Base-by-base conservation (phyloP, 805 yeast species). In the Ogataea trehaloabstinens region DNA sequence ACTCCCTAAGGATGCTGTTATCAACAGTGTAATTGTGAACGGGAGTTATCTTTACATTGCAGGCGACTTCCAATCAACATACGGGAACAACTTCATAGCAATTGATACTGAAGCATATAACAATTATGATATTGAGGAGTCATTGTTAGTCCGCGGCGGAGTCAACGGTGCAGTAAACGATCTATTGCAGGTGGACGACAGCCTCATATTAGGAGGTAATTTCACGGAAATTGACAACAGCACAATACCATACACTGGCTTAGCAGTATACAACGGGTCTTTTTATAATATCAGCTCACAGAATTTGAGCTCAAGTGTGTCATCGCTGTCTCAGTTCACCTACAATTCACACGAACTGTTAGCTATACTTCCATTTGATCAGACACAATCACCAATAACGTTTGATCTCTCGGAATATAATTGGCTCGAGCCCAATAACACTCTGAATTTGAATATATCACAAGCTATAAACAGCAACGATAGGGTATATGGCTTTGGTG, bases 131-230 rank as follows among this genome's bases (percentile, higher is more conserved):
- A 25, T 44, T 6, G 25, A 38, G 2, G 41, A 37, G 4, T 37
- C 35, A 18, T 28, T 37, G 6, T 29, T 37, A 11, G 37, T 60
- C 2, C 54, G 58, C 18, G 73, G 72, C 24, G 70, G 78, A 2
- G 40, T 74, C 12, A 55, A 65, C 44, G 71, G 74, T 2, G 45
- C 48, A 1, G 68, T 79, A 2, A 40, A 54, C 7, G 54, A 61
- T 11, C 35, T 74, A 15, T 34, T 52, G 5, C 22, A 48, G 4
- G 42, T 44, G 11, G 58, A 66, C 19, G 58, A 60, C 10, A 58
- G 63, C 5, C 59, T 82, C 5, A 35, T 73, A 3, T 42, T 78
- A 7, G 60, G 69, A 17, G 87, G 87, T 3, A 31, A 38, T 19
- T 44, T 46, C 19, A 22, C 44, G 13, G 19, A 66, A 1, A 57